Conservation (phyloP, 169 alveolate species). For the Plasmodium fragile region DNA sequence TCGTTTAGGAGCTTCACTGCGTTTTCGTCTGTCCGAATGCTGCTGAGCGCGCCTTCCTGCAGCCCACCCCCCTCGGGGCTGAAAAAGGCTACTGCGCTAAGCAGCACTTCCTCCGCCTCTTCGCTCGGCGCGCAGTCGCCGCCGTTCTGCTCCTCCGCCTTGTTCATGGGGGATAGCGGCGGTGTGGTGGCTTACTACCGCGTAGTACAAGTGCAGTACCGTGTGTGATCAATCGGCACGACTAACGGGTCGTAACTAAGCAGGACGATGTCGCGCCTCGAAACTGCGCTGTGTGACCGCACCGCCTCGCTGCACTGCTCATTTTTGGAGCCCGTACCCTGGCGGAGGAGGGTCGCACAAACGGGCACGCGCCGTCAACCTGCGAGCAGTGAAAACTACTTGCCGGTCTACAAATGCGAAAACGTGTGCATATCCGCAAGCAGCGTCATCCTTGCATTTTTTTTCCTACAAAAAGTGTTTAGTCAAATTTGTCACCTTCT, state of each 20-base stretch:
- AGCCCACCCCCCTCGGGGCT: constrained; percentile 25
- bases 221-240: background rate
- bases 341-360: background rate
- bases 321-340: background rate
- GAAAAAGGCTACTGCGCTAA: constrained; percentile 22
- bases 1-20: constrained; percentile 11
- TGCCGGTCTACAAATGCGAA: background rate
- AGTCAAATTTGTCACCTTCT: background rate
- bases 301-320: background rate
- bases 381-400: background rate
- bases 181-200: background rate
- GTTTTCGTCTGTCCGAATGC: constrained; percentile 29
- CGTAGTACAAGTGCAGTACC: background rate
- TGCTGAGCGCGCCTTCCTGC: constrained; percentile 31
- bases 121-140: constrained; percentile 1
- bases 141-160: constrained; percentile 7
- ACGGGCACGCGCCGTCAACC: background rate
- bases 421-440: background rate
- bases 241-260: background rate
- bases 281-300: background rate
- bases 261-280: background rate
- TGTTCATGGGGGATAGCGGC: constrained; percentile 12
- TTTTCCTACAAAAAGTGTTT: background rate
- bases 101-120: constrained; percentile 27
- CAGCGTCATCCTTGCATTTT: background rate